phyloP scores from a whole-genome alignment of 148 eudicot genomes.

The Nepenthes gracilis region DNA sequence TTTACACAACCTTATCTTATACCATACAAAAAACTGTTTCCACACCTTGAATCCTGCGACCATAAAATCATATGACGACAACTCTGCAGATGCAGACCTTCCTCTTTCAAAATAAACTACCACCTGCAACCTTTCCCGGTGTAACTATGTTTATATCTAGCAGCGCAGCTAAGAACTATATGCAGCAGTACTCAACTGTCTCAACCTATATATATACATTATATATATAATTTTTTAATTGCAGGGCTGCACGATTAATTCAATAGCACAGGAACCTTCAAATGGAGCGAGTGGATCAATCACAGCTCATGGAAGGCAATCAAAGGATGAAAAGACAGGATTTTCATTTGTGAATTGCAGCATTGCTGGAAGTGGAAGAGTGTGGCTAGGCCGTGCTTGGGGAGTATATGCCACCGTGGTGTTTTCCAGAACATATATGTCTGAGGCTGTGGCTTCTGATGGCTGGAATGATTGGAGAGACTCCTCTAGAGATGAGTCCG shows the following conservation, averaged over 20 bases:
- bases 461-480: conserved; percentile 93
- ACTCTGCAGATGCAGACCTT: too few species aligned
- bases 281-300: conserved; percentile 52
- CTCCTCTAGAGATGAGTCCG: conserved; percentile 56
- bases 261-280: conserved; percentile 45
- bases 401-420: conserved; percentile 57
- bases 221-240: too few species aligned
- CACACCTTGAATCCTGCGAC: too few species aligned
- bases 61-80: too few species aligned
- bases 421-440: conserved; percentile 57
- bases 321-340: conserved; percentile 46
- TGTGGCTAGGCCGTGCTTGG: conserved; percentile 95
- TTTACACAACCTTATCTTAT: too few species aligned
- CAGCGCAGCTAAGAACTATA: too few species aligned
- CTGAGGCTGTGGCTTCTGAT: conserved; percentile 45
- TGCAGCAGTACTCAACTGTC: too few species aligned
- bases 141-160: too few species aligned
- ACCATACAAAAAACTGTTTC: too few species aligned
- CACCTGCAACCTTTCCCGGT: too few species aligned
- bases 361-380: conserved; percentile 51
- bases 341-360: conserved; percentile 68
- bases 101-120: too few species aligned
- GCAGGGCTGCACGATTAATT: conserved; percentile 61
- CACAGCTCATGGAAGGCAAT: conserved; percentile 67
- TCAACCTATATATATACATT: too few species aligned